Percentiles rank a stretch among this genome's conserved stretches.
phyloP scores from a whole-genome alignment of 805 yeast species.

The Lipomyces yamadae region DNA sequence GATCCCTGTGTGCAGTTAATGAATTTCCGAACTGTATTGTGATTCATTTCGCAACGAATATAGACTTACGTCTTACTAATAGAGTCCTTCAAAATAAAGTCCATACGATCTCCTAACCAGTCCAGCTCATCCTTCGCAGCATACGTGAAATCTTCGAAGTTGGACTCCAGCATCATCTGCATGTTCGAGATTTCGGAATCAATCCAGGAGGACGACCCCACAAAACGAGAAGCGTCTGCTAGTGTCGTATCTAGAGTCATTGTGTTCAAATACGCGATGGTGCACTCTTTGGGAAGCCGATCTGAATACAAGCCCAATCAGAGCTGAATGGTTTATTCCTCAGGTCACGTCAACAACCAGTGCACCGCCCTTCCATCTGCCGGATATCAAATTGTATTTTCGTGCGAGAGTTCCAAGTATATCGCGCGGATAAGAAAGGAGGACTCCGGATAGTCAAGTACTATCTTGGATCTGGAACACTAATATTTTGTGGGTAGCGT shows the following conservation, averaged over 20 bases:
- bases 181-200: conserved; percentile 26
- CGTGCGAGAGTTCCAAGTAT: background rate
- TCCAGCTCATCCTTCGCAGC: conserved; percentile 36
- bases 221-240: background rate
- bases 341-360: background rate
- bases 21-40: background rate
- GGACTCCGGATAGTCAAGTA: background rate
- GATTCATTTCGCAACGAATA: background rate
- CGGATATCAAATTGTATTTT: background rate
- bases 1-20: background rate
- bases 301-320: conserved; percentile 1
- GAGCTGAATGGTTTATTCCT: background rate
- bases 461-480: too few relatives aligned
- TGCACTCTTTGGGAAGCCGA: background rate
- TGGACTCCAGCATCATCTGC: conserved; percentile 13
- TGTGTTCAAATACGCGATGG: background rate
- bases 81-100: conserved; percentile 10
- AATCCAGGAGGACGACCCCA: conserved; percentile 30
- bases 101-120: conserved; percentile 36
- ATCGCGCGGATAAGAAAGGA: background rate
- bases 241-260: background rate
- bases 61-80: background rate
- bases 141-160: conserved; percentile 29
- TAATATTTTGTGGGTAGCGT: background rate
- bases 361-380: background rate